Base-by-base conservation (phyloP, 768 basidiomycete species). In the Plicaturopsis crispa region DNA sequence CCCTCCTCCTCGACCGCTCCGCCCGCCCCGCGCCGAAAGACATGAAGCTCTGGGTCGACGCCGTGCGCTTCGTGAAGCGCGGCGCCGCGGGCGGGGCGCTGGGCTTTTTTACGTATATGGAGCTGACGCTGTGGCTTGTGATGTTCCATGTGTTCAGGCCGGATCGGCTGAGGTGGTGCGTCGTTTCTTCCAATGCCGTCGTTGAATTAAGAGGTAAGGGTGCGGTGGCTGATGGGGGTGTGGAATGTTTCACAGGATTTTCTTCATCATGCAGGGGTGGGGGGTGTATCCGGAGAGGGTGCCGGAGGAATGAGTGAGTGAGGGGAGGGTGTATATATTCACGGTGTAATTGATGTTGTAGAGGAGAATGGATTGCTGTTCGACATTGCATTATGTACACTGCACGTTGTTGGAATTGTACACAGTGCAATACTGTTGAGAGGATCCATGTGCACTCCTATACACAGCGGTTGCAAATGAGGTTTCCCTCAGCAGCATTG, bases 21-120 rank as follows among this genome's bases (percentile, higher is more conserved):
- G 66, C 72, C 0, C 59, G 69, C 1, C 73, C 72, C 1, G 43
- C 54, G 10, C 56, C 63, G 2, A 63, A 66, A 36, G 71, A 72
- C 46, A 73, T 72, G 73, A 69, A 71, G 52, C 59, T 73, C 10
- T 75, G 73, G 73, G 73, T 78, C 20, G 72, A 75, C 50, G 57
- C 63, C 21, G 53, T 73, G 20, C 62, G 68, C 14, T 75, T 67
- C 52, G 46, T 76, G 50, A 75, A 75, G 56, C 57, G 60, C 14
- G 69, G 70, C 35, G 68, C 70, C 1, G 59, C 60, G 0, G 64
- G 66, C 5, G 66, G 70, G 11, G 67, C 70, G 1, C 54, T 77
- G 1, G 62, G 67, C 1, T 75, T 75, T 62, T 77, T 75, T 58
- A 75, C 73, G 5, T 75, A 73, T 48, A 64, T 69, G 54, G 75